Percentiles rank a stretch among this genome's conserved stretches.
These are phyloP conservation scores for Monascus purpureus DNA, from an alignment of 495 filamentous ascomycete genomes.

Conservation along the genomic window DNA sequence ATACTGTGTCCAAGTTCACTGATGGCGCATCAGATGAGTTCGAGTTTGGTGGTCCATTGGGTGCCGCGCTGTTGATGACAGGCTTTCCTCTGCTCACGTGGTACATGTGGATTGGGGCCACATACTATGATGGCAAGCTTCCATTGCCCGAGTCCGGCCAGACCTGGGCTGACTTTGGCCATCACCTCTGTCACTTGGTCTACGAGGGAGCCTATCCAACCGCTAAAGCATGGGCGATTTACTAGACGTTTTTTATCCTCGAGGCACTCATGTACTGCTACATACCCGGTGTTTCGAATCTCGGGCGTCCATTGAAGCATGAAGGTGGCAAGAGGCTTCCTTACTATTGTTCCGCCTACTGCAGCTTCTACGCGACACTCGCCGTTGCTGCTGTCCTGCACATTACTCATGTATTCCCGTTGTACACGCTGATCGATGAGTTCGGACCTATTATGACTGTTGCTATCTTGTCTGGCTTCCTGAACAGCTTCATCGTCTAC, in stretches of 20 bases:
- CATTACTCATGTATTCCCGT: constrained; percentile 66
- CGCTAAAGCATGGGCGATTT: constrained; percentile 71
- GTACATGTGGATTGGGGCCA: too few species aligned
- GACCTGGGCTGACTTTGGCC: constrained; percentile 49
- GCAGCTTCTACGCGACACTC: constrained; percentile 78
- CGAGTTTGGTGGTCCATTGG: constrained; percentile 78
- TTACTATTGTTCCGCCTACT: constrained; percentile 87
- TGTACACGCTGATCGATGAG: constrained; percentile 90
- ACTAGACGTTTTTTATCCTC: constrained; percentile 82
- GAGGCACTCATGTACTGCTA: constrained; percentile 69
- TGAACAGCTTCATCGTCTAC: constrained; percentile 71
- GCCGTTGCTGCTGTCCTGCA: constrained; percentile 52
- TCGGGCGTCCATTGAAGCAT: constrained; percentile 77
- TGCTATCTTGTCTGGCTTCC: constrained; percentile 75
- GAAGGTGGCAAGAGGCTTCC: constrained; percentile 65
- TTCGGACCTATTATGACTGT: constrained; percentile 85
- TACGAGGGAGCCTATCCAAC: constrained; percentile 73
- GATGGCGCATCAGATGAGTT: too few species aligned
- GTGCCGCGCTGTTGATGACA: constrained; percentile 73
- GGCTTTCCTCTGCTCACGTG: constrained; percentile 89
- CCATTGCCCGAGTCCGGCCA: constrained; percentile 54
- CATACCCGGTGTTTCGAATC: constrained; percentile 69
- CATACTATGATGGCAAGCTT: constrained; percentile 74
- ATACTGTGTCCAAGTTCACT: too few species aligned
- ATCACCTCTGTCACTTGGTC: constrained; percentile 51